Evolutionary conservation across 495 filamentous ascomycete genomes (phyloP).

Genomic region (Hypoxylon crocopeplum): DNA sequence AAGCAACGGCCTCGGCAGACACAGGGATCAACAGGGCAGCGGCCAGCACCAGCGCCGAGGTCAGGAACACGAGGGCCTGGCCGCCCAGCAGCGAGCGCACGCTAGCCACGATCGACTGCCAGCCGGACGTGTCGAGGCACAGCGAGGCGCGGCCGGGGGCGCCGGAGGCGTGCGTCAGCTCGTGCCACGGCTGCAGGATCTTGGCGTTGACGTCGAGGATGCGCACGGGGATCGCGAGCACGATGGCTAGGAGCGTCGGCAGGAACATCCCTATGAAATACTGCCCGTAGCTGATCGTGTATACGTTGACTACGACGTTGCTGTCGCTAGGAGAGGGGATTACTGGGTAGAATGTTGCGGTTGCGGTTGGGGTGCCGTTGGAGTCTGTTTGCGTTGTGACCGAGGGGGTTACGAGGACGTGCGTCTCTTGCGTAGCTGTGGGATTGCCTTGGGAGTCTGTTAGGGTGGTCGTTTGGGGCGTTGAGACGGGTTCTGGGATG

Average conservation of each 20-base stretch:
- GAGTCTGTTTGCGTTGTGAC: slow-evolving; percentile 32
- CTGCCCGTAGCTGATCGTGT: slow-evolving; percentile 30
- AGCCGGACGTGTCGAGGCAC: slow-evolving; percentile 38
- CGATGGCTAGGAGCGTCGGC: slow-evolving; percentile 40
- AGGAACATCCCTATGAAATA: slow-evolving; percentile 49
- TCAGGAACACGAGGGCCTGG: slow-evolving; percentile 40
- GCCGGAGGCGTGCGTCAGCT: slow-evolving; percentile 39
- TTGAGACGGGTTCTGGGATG: slow-evolving; percentile 35
- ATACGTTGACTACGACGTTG: slow-evolving; percentile 23
- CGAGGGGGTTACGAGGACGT: slow-evolving; percentile 28
- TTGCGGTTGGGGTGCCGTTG: slow-evolving; percentile 39
- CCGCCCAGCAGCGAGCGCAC: slow-evolving; percentile 36
- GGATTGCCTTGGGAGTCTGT: slow-evolving; percentile 33
- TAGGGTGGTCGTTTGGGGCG: slow-evolving; percentile 34
- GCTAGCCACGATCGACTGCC: slow-evolving; percentile 34
- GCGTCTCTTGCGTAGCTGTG: slow-evolving; percentile 39
- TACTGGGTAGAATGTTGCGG: slow-evolving; percentile 38
- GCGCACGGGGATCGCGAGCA: slow-evolving; percentile 43
- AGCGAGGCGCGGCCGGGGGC: slow-evolving; percentile 38
- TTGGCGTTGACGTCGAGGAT: slow-evolving; percentile 47
- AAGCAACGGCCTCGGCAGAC: slow-evolving; percentile 42
- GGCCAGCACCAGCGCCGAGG: slow-evolving; percentile 33
- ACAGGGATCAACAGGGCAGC: slow-evolving; percentile 43
- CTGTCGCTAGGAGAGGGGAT: slow-evolving; percentile 10
- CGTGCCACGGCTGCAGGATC: slow-evolving; percentile 47